A percentile compares a stretch with the other conserved stretches of the same genome.
Conservation (phyloP, 805 yeast genomes). For the Torulaspora gathmanii region DNA sequence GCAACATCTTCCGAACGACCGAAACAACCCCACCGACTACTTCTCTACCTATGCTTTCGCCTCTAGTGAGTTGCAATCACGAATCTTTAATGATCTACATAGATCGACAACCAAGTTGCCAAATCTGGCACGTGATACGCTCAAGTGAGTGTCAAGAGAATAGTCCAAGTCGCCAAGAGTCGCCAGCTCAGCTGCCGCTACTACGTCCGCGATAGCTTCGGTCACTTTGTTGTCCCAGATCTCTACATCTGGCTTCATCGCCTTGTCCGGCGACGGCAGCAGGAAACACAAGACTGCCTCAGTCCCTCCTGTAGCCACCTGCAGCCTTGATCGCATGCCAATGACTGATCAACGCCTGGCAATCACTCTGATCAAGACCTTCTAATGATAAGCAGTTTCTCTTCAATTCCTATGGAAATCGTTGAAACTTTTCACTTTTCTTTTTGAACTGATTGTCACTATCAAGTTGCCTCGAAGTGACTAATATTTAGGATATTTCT, state of each 20-base stretch:
- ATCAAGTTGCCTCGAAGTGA: background rate
- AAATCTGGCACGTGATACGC: background rate
- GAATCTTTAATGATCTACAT: background rate
- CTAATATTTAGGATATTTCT: conserved; percentile 4
- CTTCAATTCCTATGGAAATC: background rate
- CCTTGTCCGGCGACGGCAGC: no score
- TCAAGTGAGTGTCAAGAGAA: background rate
- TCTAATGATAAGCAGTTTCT: background rate
- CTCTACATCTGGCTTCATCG: no score
- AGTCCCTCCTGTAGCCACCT: no score
- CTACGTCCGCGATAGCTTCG: no score
- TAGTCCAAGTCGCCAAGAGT: no score
- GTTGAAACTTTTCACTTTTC: conserved; percentile 7
- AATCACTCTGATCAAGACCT: background rate
- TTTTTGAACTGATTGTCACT: background rate
- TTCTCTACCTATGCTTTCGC: no score
- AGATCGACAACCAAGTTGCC: no score
- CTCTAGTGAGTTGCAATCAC: background rate
- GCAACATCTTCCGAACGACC: background rate
- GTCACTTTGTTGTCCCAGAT: no score
- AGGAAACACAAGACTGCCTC: no score
- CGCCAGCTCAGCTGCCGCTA: no score
- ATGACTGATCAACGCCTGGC: background rate
- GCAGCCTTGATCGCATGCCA: no score
- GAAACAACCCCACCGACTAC: background rate